Percentiles rank a stretch among this genome's conserved stretches.
phyloP scores from a whole-genome alignment of 768 basidiomycete genomes.

The Hygrophorus russula region DNA sequence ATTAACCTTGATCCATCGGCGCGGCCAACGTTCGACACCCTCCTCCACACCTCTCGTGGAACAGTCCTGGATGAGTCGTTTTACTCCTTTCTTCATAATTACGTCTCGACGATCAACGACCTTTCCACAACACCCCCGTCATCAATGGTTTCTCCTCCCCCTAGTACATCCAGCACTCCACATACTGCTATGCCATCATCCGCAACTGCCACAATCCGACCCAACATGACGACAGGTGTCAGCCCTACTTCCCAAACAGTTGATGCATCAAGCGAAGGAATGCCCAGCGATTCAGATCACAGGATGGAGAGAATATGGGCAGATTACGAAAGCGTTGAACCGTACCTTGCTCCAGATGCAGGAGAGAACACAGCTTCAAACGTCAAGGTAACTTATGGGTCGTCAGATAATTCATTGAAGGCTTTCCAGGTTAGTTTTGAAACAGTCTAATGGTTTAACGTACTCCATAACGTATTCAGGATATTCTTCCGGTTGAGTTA shows the following conservation, averaged over 20 bases:
- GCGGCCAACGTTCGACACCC: conserved; percentile 73
- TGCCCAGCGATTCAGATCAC: conserved; percentile 80
- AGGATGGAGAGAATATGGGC: conserved; percentile 76
- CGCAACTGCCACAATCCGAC: conserved; percentile 16
- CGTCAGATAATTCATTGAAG: conserved; percentile 27
- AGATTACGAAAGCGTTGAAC: conserved; percentile 77
- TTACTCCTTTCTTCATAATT: conserved; percentile 90
- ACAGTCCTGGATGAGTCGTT: conserved; percentile 86
- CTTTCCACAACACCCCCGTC: conserved; percentile 38
- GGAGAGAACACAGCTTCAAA: conserved; percentile 37
- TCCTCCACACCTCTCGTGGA: conserved; percentile 65
- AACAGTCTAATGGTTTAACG: background rate
- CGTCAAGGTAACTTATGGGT: conserved; percentile 45
- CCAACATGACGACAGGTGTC: conserved; percentile 18
- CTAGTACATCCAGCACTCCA: conserved; percentile 17
- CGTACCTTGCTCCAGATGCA: conserved; percentile 44
- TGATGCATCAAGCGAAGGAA: conserved; percentile 24
- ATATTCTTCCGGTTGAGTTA: conserved; percentile 68
- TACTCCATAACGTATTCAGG: conserved; percentile 26
- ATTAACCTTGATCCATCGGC: conserved; percentile 65
- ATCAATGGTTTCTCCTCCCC: conserved; percentile 22
- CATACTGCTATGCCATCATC: conserved; percentile 24
- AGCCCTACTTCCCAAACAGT: conserved; percentile 9
- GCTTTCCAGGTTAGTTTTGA: conserved; percentile 46
- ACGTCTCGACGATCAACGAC: conserved; percentile 72